Evolutionary conservation across 176 grass and related monocot genomes (phyloP).

Genomic region (Thinopyrum elongatum): DNA sequence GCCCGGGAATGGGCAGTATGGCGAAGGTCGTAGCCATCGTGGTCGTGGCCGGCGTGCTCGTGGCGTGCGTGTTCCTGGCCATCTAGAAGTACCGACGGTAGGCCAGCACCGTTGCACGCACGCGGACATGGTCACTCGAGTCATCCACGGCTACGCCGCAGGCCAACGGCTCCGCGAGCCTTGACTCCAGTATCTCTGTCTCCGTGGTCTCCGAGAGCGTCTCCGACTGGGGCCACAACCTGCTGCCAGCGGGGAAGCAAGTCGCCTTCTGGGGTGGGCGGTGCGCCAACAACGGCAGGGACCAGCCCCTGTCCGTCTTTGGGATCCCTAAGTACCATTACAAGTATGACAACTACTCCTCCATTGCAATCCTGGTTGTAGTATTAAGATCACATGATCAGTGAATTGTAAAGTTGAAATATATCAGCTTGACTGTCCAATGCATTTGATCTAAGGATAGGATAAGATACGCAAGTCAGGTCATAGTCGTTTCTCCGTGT

Average conservation of each 20-base stretch:
- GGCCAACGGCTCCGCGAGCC: slow-evolving; percentile 30
- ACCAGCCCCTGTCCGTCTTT: slow-evolving; percentile 44
- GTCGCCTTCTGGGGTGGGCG: slow-evolving; percentile 54
- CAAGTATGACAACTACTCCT: slow-evolving; percentile 44
- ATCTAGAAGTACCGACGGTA: slow-evolving; percentile 51
- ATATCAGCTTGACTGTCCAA: too few species aligned
- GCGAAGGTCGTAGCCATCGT: slow-evolving; percentile 31
- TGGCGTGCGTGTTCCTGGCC: slow-evolving; percentile 38
- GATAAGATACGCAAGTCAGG: too few species aligned
- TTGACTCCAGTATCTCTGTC: slow-evolving; percentile 67
- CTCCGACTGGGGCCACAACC: slow-evolving; percentile 30
- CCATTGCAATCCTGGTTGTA: neutral
- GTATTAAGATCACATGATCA: too few species aligned
- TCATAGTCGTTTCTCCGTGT: too few species aligned
- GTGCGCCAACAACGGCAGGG: slow-evolving; percentile 23
- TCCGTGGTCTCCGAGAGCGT: slow-evolving; percentile 56
- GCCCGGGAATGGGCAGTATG: slow-evolving; percentile 40
- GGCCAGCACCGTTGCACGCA: slow-evolving; percentile 4
- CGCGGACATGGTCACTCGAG: slow-evolving; percentile 16
- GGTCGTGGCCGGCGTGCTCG: slow-evolving; percentile 36
- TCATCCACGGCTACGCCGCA: slow-evolving; percentile 38
- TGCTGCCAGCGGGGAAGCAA: slow-evolving; percentile 32
- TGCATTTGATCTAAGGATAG: too few species aligned
- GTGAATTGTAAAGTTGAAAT: too few species aligned
- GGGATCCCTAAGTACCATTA: slow-evolving; percentile 80